A percentile compares a stretch with the other conserved stretches of the same genome.
Conservation (phyloP, 2,329 filamentous ascomycete genomes). For the Lasiodiplodia theobromae region DNA sequence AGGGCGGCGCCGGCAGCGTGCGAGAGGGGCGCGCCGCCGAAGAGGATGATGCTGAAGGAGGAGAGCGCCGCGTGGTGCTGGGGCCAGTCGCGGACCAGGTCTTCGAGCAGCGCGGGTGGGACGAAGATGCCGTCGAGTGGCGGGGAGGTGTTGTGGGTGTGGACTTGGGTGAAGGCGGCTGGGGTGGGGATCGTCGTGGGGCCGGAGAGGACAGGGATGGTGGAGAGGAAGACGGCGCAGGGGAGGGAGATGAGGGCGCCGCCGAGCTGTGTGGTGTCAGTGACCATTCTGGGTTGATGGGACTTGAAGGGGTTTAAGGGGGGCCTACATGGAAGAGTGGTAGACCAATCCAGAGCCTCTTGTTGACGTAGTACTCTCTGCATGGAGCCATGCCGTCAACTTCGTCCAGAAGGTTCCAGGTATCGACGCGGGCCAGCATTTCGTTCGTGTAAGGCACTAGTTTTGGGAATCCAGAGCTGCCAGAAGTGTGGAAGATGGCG, state of each 20-base stretch:
- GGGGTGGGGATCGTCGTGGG: constrained; percentile 30
- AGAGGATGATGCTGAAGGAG: neutral
- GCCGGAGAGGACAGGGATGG: neutral
- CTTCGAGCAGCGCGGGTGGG: constrained; percentile 6
- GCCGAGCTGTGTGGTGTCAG: neutral
- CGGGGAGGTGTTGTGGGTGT: neutral
- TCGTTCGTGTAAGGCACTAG: constrained; percentile 32
- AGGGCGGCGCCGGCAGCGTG: neutral
- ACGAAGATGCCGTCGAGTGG: constrained; percentile 3
- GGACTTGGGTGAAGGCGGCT: neutral
- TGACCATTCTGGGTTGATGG: too few relatives aligned
- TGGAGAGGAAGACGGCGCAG: constrained; percentile 10
- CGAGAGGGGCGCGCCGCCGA: constrained; percentile 9
- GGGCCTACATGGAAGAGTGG: constrained; percentile 5
- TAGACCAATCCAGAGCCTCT: neutral
- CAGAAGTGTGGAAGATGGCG: constrained; percentile 48
- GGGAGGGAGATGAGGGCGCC: constrained; percentile 6
- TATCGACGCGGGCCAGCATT: constrained; percentile 32
- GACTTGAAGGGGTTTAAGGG: neutral
- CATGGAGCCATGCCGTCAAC: constrained; percentile 10
- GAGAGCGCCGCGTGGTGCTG: neutral
- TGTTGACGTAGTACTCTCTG: constrained; percentile 1
- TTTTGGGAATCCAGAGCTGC: constrained; percentile 37
- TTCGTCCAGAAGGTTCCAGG: constrained; percentile 30
- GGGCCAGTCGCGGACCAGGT: neutral